Conservation (phyloP, 805 yeast genomes). For the Yarrowia alimentaria region DNA sequence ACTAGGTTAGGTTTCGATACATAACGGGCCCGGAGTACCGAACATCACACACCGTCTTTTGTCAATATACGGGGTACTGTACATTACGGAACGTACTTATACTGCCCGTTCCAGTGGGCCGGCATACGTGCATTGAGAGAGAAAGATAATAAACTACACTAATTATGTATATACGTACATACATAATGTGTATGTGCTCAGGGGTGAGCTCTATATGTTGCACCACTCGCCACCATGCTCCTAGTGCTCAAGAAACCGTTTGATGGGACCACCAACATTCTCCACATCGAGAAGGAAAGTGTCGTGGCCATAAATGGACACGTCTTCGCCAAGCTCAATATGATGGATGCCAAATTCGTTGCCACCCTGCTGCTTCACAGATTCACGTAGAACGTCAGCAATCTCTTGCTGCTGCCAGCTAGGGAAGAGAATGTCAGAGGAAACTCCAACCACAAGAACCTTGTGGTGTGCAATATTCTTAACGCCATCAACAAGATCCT, state of each 20-base stretch:
- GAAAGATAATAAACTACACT: too few species aligned
- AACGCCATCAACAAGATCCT: constrained; percentile 69
- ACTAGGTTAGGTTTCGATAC: constrained; percentile 7
- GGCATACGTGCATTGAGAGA: too few species aligned
- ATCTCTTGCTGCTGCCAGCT: constrained; percentile 92
- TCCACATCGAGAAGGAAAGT: constrained; percentile 79
- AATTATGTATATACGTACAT: too few species aligned
- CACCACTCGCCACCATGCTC: not conserved
- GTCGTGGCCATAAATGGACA: constrained; percentile 87
- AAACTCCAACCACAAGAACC: constrained; percentile 83
- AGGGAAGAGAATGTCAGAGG: constrained; percentile 86
- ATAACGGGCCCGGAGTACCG: constrained; percentile 21
- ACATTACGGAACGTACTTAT: too few species aligned
- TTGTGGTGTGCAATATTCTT: constrained; percentile 59
- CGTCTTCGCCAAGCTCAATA: constrained; percentile 70
- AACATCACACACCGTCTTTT: not conserved
- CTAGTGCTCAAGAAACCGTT: constrained; percentile 51
- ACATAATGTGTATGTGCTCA: too few species aligned
- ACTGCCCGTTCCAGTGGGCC: too few species aligned
- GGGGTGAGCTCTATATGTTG: constrained; percentile 19
- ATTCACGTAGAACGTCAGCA: constrained; percentile 53
- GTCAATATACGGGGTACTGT: too few species aligned
- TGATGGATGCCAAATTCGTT: constrained; percentile 49
- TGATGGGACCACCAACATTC: constrained; percentile 76
- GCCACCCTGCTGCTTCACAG: constrained; percentile 41